phyloP scores from a whole-genome alignment of 805 yeast genomes.

The Starmerella gropengiesseri region DNA sequence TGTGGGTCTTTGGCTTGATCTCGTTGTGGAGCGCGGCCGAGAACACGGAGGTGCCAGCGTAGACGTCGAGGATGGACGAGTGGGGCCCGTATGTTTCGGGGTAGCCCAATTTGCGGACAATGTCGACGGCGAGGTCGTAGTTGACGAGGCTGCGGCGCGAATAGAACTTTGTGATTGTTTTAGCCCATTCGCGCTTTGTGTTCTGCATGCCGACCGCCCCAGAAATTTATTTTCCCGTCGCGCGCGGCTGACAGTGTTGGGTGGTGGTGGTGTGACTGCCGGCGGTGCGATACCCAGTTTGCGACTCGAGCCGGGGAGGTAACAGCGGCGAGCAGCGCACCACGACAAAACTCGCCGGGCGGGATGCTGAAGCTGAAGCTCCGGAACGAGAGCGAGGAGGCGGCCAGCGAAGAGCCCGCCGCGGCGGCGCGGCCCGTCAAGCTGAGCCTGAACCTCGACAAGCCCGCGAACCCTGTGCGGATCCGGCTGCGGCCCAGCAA shows the following conservation, averaged over 20 bases:
- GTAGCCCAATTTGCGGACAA: conserved; percentile 41
- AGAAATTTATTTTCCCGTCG: too few relatives aligned
- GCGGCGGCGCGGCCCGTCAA: conserved; percentile 6
- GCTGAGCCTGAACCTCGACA: conserved; percentile 16
- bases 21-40: conserved; percentile 51
- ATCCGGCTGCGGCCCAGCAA: conserved; percentile 50
- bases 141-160: conserved; percentile 26
- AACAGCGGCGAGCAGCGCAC: not conserved
- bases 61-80: conserved; percentile 28
- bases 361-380: conserved; percentile 26
- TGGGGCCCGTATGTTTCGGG: conserved; percentile 29
- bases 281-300: not conserved
- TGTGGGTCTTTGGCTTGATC: conserved; percentile 52
- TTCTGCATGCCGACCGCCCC: conserved; percentile 23
- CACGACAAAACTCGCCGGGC: not conserved
- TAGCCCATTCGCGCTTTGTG: conserved; percentile 22
- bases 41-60: conserved; percentile 41
- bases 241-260: too few relatives aligned
- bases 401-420: not conserved
- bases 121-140: conserved; percentile 25
- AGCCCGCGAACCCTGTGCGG: conserved; percentile 30
- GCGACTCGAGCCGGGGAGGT: not conserved
- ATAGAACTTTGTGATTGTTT: conserved; percentile 20
- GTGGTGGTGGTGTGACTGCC: not conserved
- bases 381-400: conserved; percentile 3